These are phyloP conservation scores for Neurospora sp. DNA, from an alignment of 495 filamentous ascomycete genomes.

Conservation along the genomic window DNA sequence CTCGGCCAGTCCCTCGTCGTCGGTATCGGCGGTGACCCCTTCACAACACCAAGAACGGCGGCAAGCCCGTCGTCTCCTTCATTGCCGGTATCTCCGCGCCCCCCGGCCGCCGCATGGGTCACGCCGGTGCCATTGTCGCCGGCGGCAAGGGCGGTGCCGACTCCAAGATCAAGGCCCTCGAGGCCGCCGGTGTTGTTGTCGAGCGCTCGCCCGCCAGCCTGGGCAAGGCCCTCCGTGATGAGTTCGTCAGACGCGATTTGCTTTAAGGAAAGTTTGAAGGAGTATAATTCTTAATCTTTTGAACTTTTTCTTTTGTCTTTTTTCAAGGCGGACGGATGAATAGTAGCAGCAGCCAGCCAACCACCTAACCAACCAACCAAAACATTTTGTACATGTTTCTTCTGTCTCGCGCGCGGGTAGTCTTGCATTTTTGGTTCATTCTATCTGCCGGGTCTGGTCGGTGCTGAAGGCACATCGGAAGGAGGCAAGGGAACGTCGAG, in stretches of 20 bases:
- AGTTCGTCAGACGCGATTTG: constrained; percentile 94
- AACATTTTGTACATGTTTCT: background rate
- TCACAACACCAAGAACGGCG: constrained; percentile 79
- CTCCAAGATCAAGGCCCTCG: constrained; percentile 92
- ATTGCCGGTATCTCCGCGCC: constrained; percentile 97
- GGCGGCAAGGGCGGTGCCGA: constrained; percentile 96
- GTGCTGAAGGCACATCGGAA: background rate
- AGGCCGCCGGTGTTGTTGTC: constrained; percentile 88
- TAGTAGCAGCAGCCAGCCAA: background rate
- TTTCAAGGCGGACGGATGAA: background rate
- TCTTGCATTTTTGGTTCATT: background rate
- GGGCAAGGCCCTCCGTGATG: constrained; percentile 83
- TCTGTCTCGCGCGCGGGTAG: background rate
- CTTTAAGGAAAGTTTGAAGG: constrained; percentile 44
- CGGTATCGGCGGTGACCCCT: constrained; percentile 96
- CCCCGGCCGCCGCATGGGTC: constrained; percentile 93
- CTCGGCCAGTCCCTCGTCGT: constrained; percentile 97
- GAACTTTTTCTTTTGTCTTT: constrained; percentile 9
- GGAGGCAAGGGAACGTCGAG: background rate
- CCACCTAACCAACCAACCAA: background rate
- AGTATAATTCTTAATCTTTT: constrained; percentile 6
- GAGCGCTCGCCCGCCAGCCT: constrained; percentile 88
- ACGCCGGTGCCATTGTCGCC: constrained; percentile 94
- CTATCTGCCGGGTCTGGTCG: background rate
- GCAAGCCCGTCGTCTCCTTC: constrained; percentile 93